A percentile compares a stretch with the other conserved stretches of the same genome.
Evolutionary conservation across 2,329 filamentous ascomycete species (phyloP).

Genomic region (Diaporthe citrichinensis): DNA sequence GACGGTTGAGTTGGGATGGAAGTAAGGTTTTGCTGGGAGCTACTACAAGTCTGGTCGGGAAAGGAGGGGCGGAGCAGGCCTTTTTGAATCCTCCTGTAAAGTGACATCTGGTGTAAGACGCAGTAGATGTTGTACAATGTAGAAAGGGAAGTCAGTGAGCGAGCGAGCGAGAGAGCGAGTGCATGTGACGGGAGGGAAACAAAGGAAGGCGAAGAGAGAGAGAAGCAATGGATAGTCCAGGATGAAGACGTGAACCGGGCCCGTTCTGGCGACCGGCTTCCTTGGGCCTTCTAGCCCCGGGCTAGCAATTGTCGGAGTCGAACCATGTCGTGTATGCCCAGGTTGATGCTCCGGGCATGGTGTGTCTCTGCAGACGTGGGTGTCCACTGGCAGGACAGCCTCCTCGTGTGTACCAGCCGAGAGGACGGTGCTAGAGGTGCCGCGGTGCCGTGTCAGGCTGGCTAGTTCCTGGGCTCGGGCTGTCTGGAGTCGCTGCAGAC

Average conservation of each 20-base stretch:
- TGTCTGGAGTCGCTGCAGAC: neutral
- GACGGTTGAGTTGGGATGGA: constrained; percentile 24
- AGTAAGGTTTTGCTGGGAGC: constrained; percentile 25
- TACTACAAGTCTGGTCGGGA: constrained; percentile 15
- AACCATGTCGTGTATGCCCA: constrained; percentile 22
- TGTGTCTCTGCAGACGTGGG: constrained; percentile 9
- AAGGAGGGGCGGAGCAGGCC: constrained; percentile 14
- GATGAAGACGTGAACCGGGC: constrained; percentile 11
- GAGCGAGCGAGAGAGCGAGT: constrained; percentile 5
- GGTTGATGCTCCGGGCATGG: constrained; percentile 3
- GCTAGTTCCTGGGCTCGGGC: constrained; percentile 14
- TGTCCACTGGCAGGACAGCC: constrained; percentile 4
- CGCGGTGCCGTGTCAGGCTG: constrained; percentile 28
- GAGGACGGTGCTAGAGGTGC: constrained; percentile 10
- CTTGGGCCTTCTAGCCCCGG: constrained; percentile 36
- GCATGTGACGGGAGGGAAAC: neutral
- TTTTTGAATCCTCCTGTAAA: constrained; percentile 22
- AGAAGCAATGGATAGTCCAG: neutral
- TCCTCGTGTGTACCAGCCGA: neutral
- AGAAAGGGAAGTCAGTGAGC: neutral
- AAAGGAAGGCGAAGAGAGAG: constrained; percentile 12
- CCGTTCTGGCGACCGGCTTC: constrained; percentile 33
- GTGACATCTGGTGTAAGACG: constrained; percentile 19
- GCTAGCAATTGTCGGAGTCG: neutral
- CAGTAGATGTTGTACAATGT: constrained; percentile 3